Base-by-base conservation (phyloP, 768 basidiomycete genomes). In the Lentinula sp. region DNA sequence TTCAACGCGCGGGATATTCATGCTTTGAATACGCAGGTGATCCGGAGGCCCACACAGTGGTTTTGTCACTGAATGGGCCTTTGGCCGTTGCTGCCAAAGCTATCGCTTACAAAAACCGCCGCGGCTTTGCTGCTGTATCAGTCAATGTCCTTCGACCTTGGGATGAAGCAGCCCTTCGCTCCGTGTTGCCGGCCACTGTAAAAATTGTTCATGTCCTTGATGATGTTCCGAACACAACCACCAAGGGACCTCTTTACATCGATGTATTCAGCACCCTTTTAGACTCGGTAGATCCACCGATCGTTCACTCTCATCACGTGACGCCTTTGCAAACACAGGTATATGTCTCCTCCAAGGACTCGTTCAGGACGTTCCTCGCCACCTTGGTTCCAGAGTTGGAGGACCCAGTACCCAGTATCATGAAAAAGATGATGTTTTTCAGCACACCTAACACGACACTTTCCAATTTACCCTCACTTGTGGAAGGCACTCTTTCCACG, bases 81-180 rank as follows among this genome's bases (percentile, higher is more conserved):
- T 72, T 91, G 40, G 88, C 92, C n/a, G 75, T 86, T 40, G 74
- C 77, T 37, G 82, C 86, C 21, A 82, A 85, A 65, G 79, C 82
- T 1, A 70, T 85, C 10, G 79, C 80, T 11, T 65, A 69, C 42
- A 73, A 70, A 42, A 66, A 71, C 0, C 40, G 72, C 0, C 23
- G 76, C 8, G 83, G 85, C 10, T 71, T 93, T 9, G 92, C 86
- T 2, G 79, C 88, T 1, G 76, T 95, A 59, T 73, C 82, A 49
- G 87, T 93, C 57, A 87, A 89, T 63, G 86, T 92, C n/a, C 78
- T 93, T 57, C 84, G 90, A 51, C 91, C 94, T 23, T 95, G 94
- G 94, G 77, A 83, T 67, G 84, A 86, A 62, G 75, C 78, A 18
- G 80, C 83, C n/a, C 78, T 96, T 62, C 79, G 78, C 63, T 70